A percentile compares a stretch with the other conserved stretches of the same genome.
These are phyloP conservation scores for Skeletonema costatum DNA, from an alignment of 108 stramenopile genomes.

Conservation along the genomic window DNA sequence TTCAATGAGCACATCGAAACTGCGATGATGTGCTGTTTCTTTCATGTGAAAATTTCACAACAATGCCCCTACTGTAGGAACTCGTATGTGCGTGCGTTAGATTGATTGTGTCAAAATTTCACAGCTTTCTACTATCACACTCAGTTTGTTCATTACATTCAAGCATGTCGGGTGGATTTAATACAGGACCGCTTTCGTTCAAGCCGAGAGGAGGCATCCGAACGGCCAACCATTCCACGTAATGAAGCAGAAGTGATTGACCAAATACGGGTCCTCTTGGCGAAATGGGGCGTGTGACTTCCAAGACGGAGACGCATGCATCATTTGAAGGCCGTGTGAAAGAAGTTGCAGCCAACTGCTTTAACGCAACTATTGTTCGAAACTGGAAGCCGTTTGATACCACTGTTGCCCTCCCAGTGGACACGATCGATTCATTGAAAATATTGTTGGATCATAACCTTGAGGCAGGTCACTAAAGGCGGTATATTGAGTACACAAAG, in stretches of 20 bases:
- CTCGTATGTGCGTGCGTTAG: too few species aligned
- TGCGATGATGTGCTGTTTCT: too few species aligned
- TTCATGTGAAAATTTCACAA: too few species aligned
- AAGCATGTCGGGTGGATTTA: too few species aligned
- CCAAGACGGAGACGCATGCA: not conserved
- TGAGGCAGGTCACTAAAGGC: slow-evolving; percentile 13
- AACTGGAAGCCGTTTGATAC: slow-evolving; percentile 9
- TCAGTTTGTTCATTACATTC: too few species aligned
- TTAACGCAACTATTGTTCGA: not conserved
- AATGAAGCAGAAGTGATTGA: not conserved
- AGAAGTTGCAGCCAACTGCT: slow-evolving; percentile 10
- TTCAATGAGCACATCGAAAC: too few species aligned
- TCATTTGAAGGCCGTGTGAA: slow-evolving; percentile 10
- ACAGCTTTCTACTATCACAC: too few species aligned
- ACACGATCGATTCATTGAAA: not conserved
- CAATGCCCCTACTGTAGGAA: too few species aligned
- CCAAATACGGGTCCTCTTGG: not conserved
- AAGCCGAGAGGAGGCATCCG: not conserved
- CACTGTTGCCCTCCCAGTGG: not conserved
- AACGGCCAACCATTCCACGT: not conserved
- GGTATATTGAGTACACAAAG: not conserved
- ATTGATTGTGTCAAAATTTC: too few species aligned
- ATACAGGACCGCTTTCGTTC: not conserved
- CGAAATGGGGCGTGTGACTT: not conserved
- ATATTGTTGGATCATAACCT: slow-evolving; percentile 7